Base-by-base conservation (phyloP, 2,329 filamentous ascomycete species). In the Didymella sp. region DNA sequence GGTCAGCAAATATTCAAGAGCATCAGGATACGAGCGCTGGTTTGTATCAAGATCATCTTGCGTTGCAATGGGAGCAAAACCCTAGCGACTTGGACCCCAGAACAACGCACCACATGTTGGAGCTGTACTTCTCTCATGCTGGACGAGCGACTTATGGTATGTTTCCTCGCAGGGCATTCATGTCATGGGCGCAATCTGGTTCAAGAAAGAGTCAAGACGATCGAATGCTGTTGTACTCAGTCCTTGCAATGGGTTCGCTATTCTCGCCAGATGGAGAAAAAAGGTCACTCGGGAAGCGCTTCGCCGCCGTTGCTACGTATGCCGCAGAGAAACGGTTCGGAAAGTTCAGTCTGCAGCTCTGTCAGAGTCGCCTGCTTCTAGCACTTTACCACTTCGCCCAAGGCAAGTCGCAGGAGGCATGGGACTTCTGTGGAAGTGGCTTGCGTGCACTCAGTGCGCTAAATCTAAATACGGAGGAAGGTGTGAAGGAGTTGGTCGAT, bases 301-400 rank as follows among this genome's bases (percentile, higher is more conserved):
- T 83, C 64, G 79, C 80, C 9, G 75, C 78, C 33, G 83, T 88
- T 46, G 86, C 87, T 4, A 79, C 83, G 44, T 85, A 85, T 66
- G 87, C 85, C 2, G 78, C 82, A 40, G 78, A 83, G 38, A 78
- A 78, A 49, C 78, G 78, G 28, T 79, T 81, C 57, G 81, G 84
- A 19, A 77, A 70, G 7, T 81, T 85, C 56, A 84, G 79, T 53
- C 73, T 92, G 45, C 86, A 90, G 62, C 77, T 91, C 41, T 85
- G 87, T 12, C 89, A 91, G 70, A 84, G 83, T 43, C 83, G 87
- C 51, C 77, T 91, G n/a, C 79, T 91, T 15, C 80, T 92, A 35
- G 83, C 85, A 19, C 75, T 90, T 6, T 90, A 88, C 74, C 85
- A 87, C 62, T 85, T 88, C 58, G 84, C 87, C 1, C 81, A 82